Evolutionary conservation across 2,329 filamentous ascomycete genomes (phyloP).

Genomic region (Leptographium lundbergii): DNA sequence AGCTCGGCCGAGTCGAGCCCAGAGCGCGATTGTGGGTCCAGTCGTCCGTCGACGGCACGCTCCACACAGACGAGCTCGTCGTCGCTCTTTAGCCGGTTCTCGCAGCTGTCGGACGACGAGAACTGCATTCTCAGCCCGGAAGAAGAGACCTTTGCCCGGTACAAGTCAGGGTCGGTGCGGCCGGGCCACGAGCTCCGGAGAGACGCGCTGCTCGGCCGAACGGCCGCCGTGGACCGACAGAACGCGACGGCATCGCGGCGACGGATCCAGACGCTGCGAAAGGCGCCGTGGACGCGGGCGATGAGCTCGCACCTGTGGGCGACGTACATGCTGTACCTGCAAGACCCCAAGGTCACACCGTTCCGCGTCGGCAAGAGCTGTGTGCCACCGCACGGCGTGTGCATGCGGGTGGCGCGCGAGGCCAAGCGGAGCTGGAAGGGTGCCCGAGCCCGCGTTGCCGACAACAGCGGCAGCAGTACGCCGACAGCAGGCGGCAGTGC

Average conservation of each 20-base stretch:
- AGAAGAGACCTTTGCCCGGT: slow-evolving; percentile 23
- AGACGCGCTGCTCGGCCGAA: neutral
- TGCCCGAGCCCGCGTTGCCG: slow-evolving; percentile 30
- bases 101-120: slow-evolving; percentile 42
- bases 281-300: slow-evolving; percentile 49
- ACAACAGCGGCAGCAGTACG: slow-evolving; percentile 41
- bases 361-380: slow-evolving; percentile 50
- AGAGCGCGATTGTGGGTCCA: slow-evolving; percentile 40
- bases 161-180: slow-evolving; percentile 4
- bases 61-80: slow-evolving; percentile 43
- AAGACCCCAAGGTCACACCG: slow-evolving; percentile 55
- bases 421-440: slow-evolving; percentile 56
- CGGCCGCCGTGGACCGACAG: neutral
- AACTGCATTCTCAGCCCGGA: slow-evolving; percentile 38
- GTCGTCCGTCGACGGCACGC: slow-evolving; percentile 45
- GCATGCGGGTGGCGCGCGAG: slow-evolving; percentile 51
- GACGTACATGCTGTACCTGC: slow-evolving; percentile 50
- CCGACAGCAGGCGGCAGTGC: slow-evolving; percentile 31
- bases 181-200: slow-evolving; percentile 2
- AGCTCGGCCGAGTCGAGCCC: slow-evolving; percentile 43
- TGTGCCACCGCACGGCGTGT: slow-evolving; percentile 53
- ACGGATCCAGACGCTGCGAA: slow-evolving; percentile 18
- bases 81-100: slow-evolving; percentile 44
- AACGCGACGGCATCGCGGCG: neutral
- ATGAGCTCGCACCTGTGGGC: slow-evolving; percentile 56